Percentiles rank a stretch among this genome's conserved stretches.
phyloP scores from a whole-genome alignment of 208 protist species.

The Angomonas desouzai region DNA sequence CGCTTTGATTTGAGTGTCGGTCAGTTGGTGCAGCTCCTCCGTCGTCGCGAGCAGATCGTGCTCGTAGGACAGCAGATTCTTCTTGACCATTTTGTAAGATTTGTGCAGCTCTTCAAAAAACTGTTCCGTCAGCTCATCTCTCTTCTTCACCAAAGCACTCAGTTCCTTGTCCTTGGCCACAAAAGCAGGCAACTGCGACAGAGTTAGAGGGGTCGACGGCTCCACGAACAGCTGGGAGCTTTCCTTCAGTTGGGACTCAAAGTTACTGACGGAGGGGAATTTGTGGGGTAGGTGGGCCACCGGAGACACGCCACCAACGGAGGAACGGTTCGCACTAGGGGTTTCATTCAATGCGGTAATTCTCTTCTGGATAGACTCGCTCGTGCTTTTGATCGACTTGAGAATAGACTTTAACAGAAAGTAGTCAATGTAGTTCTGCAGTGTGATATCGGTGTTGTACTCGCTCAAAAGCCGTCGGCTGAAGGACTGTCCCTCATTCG shows the following conservation, averaged over 20 bases:
- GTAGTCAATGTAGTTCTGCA: constrained; percentile 80
- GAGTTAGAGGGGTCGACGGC: not conserved
- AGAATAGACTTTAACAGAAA: constrained; percentile 76
- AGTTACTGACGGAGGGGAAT: constrained; percentile 6
- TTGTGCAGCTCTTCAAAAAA: constrained; percentile 64
- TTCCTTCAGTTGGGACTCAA: not conserved
- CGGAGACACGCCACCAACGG: constrained; percentile 3
- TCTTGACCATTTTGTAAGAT: constrained; percentile 60
- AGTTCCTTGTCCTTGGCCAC: constrained; percentile 16
- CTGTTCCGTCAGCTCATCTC: constrained; percentile 30
- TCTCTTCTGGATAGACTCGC: constrained; percentile 31
- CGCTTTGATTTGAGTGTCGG: constrained; percentile 53
- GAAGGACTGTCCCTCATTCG: constrained; percentile 71
- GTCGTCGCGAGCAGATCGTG: constrained; percentile 26
- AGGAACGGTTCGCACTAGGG: not conserved
- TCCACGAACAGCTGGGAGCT: not conserved
- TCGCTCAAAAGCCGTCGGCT: constrained; percentile 77
- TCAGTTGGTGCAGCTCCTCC: constrained; percentile 44
- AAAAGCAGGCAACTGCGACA: not conserved
- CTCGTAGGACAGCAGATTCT: constrained; percentile 49
- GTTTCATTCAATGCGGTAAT: constrained; percentile 2
- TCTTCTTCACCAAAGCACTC: constrained; percentile 22
- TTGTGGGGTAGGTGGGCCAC: not conserved
- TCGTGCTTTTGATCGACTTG: constrained; percentile 61
- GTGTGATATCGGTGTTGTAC: constrained; percentile 82